Conservation (phyloP, 345 rosid genomes). For the Brassica cretica region DNA sequence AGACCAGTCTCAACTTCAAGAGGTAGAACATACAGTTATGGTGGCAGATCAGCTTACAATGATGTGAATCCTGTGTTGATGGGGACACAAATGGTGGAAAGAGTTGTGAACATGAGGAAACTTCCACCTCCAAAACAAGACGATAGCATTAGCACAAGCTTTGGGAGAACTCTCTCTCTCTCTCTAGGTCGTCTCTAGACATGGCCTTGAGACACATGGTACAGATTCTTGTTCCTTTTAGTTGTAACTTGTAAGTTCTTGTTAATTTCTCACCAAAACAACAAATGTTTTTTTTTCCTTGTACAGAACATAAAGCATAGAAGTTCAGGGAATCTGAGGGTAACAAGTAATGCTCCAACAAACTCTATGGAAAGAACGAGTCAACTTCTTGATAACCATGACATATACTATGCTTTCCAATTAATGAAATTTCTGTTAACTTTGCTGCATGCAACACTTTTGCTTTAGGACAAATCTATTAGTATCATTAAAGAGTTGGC, state of each 20-base stretch:
- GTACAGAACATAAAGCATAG: conserved; percentile 37
- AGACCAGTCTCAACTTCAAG: conserved; percentile 55
- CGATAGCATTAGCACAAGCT: conserved; percentile 45
- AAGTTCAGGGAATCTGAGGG: conserved; percentile 9
- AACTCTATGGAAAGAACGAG: conserved; percentile 17
- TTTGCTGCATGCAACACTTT: not conserved
- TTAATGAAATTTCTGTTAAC: not conserved
- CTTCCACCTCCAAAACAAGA: conserved; percentile 70
- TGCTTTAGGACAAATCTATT: not conserved
- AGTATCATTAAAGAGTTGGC: not conserved
- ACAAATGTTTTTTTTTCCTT: too few species aligned
- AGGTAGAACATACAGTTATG: conserved; percentile 47
- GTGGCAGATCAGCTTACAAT: conserved; percentile 47
- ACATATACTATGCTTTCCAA: not conserved
- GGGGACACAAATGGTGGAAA: conserved; percentile 83
- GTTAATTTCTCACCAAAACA: not conserved
- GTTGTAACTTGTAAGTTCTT: conserved; percentile 2
- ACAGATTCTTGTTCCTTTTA: conserved; percentile 11
- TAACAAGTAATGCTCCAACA: conserved; percentile 5
- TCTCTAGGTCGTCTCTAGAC: conserved; percentile 77
- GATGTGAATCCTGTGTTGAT: conserved; percentile 71
- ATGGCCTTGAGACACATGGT: conserved; percentile 94
- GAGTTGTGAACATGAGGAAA: conserved; percentile 87
- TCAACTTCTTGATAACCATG: conserved; percentile 5
- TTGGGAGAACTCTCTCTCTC: conserved; percentile 81